A percentile compares a stretch with the other conserved stretches of the same genome.
Conservation (phyloP, 2,329 filamentous ascomycete species). For the Exophiala sp. region DNA sequence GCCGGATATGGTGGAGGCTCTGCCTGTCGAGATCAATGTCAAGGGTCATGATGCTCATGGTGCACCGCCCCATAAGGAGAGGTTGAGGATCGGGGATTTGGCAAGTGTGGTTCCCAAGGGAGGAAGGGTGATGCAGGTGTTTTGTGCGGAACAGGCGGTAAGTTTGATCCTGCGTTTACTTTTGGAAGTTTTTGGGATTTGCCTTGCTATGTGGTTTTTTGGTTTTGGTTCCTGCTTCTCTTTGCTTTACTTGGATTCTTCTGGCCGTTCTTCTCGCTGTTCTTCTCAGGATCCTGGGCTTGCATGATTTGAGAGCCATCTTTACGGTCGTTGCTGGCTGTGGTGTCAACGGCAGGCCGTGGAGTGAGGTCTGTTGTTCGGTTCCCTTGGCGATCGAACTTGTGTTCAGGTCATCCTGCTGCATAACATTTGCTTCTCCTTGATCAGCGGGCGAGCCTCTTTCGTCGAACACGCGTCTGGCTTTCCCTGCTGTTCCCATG, state of each 20-base stretch:
- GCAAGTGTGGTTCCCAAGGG: constrained; percentile 63
- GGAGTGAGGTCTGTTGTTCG: too few species aligned
- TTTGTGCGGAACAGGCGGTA: constrained; percentile 60
- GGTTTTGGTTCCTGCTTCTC: not conserved
- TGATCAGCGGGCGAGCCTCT: too few species aligned
- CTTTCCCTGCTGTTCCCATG: too few species aligned
- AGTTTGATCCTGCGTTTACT: constrained; percentile 28
- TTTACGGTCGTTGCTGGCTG: too few species aligned
- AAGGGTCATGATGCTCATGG: constrained; percentile 46
- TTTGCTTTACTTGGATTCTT: not conserved
- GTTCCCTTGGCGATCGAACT: too few species aligned
- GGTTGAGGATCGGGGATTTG: constrained; percentile 53
- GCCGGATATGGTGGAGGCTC: constrained; percentile 53
- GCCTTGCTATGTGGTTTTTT: not conserved
- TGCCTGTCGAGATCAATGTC: constrained; percentile 56
- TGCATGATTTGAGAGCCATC: too few species aligned
- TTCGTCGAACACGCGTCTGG: too few species aligned
- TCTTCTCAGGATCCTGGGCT: too few species aligned
- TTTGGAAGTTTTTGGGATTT: too few species aligned
- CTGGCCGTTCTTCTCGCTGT: not conserved
- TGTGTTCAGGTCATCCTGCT: too few species aligned
- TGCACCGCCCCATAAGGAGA: constrained; percentile 31
- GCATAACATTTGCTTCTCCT: too few species aligned
- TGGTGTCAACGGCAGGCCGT: too few species aligned
- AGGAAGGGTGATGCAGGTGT: constrained; percentile 54